Conservation (phyloP, 2,329 filamentous ascomycete genomes). For the Beauveria sp. region DNA sequence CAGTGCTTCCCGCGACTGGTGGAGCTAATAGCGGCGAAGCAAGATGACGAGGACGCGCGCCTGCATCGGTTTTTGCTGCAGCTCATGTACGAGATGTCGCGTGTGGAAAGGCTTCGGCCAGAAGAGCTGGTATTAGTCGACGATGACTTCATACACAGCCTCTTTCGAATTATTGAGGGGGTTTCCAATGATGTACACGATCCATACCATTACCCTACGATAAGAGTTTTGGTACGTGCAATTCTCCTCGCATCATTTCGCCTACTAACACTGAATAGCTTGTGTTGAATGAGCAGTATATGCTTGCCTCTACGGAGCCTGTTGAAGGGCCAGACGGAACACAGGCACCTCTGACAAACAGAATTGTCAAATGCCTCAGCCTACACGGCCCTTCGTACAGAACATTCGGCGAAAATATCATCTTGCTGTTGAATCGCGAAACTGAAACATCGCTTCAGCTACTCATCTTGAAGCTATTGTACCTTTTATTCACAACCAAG, state of each 20-base stretch:
- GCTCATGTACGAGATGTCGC: slow-evolving; percentile 91
- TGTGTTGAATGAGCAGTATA: slow-evolving; percentile 96
- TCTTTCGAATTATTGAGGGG: slow-evolving; percentile 83
- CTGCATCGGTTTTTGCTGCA: slow-evolving; percentile 79
- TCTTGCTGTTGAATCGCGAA: slow-evolving; percentile 88
- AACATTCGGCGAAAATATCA: slow-evolving; percentile 96
- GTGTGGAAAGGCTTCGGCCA: slow-evolving; percentile 72
- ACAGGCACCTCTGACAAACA: slow-evolving; percentile 65
- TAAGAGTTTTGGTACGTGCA: slow-evolving; percentile 71
- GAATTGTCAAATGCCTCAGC: slow-evolving; percentile 86
- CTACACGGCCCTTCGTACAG: slow-evolving; percentile 74
- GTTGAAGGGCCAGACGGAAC: slow-evolving; percentile 20
- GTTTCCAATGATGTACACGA: slow-evolving; percentile 81
- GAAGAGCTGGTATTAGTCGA: slow-evolving; percentile 71
- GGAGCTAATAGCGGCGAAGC: slow-evolving; percentile 65
- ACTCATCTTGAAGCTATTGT: slow-evolving; percentile 91
- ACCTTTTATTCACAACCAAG: slow-evolving; percentile 87
- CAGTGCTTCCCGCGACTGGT: slow-evolving; percentile 77
- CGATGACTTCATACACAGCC: slow-evolving; percentile 74
- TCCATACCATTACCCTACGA: slow-evolving; percentile 92
- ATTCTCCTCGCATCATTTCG: background rate
- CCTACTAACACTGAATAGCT: slow-evolving; percentile 46
- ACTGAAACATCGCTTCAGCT: slow-evolving; percentile 90
- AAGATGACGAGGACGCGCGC: slow-evolving; percentile 57
- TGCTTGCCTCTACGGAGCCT: slow-evolving; percentile 61